Conservation (phyloP, 805 yeast species). For the Starmerella scarabaei region DNA sequence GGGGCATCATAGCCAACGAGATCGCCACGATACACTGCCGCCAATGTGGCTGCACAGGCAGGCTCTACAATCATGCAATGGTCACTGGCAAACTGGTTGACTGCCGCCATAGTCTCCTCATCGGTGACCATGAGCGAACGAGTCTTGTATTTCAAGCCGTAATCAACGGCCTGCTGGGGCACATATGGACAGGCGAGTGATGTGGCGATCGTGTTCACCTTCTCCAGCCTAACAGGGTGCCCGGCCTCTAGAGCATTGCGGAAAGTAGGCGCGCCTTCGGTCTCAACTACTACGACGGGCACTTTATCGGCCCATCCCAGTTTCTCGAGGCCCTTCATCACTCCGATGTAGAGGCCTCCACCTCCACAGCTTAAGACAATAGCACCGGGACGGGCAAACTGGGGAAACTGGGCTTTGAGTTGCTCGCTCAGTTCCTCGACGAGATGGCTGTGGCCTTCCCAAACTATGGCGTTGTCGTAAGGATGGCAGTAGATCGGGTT, state of each 20-base stretch:
- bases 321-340: slow-evolving; percentile 69
- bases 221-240: slow-evolving; percentile 32
- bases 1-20: background rate
- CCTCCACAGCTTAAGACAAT: slow-evolving; percentile 91
- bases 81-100: slow-evolving; percentile 38
- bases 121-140: slow-evolving; percentile 40
- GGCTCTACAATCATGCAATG: slow-evolving; percentile 48
- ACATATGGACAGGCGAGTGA: slow-evolving; percentile 52
- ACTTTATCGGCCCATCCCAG: slow-evolving; percentile 25
- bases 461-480: slow-evolving; percentile 80
- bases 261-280: slow-evolving; percentile 31
- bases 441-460: slow-evolving; percentile 91
- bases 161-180: slow-evolving; percentile 37
- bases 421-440: slow-evolving; percentile 81
- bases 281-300: slow-evolving; percentile 41
- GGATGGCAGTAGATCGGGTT: slow-evolving; percentile 85
- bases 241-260: slow-evolving; percentile 37
- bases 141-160: slow-evolving; percentile 31
- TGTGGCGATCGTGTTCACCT: slow-evolving; percentile 43
- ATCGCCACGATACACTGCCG: slow-evolving; percentile 29
- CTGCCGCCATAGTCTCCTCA: slow-evolving; percentile 42
- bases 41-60: slow-evolving; percentile 60
- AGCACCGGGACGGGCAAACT: slow-evolving; percentile 48
- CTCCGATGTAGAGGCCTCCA: slow-evolving; percentile 84
- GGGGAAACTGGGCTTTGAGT: slow-evolving; percentile 35